Conservation (phyloP, 2,329 filamentous ascomycete species). For the Exophiala spinifera region DNA sequence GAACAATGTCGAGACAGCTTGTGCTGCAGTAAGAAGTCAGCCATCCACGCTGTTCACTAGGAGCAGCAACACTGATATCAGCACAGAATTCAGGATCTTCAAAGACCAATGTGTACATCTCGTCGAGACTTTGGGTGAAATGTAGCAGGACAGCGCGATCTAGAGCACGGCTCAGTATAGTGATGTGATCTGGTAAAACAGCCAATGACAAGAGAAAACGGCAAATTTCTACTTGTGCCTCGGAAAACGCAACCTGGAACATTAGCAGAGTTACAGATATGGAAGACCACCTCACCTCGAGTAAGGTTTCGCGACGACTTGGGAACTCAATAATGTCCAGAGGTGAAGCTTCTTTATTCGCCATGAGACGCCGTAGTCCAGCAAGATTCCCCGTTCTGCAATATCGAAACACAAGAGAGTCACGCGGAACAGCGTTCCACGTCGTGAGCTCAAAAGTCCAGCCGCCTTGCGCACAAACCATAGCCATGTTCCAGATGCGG, state of each 20-base stretch:
- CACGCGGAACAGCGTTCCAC: neutral
- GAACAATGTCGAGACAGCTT: neutral
- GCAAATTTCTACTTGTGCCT: neutral
- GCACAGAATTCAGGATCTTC: neutral
- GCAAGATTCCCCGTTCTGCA: conserved; percentile 2
- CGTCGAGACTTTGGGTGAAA: neutral
- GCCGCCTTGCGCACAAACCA: neutral
- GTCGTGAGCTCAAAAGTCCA: conserved; percentile 8
- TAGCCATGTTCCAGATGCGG: conserved; percentile 4
- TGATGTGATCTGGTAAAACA: neutral
- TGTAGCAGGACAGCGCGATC: neutral
- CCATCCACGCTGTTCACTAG: neutral
- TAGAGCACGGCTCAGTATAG: neutral
- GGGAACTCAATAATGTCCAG: conserved; percentile 3
- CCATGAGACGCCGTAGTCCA: conserved; percentile 4
- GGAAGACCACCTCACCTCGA: neutral
- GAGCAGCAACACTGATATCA: neutral
- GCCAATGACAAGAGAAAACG: neutral
- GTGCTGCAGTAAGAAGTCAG: neutral
- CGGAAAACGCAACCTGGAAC: neutral
- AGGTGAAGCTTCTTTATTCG: conserved; percentile 1
- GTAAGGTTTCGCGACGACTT: neutral
- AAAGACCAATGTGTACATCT: neutral
- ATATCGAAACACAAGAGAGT: conserved; percentile 4
- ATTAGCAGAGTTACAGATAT: neutral